Conservation (phyloP, 1,284 basidiomycete species). For the Ceratobasidium sp. region DNA sequence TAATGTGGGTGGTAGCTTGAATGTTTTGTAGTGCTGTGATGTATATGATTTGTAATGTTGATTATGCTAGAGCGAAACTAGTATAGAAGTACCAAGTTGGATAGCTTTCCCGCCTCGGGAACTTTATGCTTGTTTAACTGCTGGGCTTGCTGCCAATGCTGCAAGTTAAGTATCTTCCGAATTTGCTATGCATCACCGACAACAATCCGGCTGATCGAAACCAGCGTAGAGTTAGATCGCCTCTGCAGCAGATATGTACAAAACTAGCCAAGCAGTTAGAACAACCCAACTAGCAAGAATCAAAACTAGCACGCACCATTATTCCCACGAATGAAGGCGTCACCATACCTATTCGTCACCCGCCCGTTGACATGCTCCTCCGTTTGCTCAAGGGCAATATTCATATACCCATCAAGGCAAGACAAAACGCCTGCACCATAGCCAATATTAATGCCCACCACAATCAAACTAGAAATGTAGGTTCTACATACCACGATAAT, state of each 20-base stretch:
- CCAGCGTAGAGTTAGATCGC: neutral
- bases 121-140: neutral
- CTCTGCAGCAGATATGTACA: constrained; percentile 64
- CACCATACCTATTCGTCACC: constrained; percentile 90
- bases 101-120: neutral
- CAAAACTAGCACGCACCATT: constrained; percentile 76
- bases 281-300: neutral
- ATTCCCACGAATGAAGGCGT: constrained; percentile 96
- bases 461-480: neutral
- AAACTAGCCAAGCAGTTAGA: constrained; percentile 54
- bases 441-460: neutral
- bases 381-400: constrained; percentile 97
- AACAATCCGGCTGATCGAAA: neutral
- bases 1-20: neutral
- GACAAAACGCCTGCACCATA: constrained; percentile 84
- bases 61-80: neutral
- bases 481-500: constrained; percentile 84
- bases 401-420: constrained; percentile 98
- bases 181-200: neutral
- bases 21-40: neutral
- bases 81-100: neutral
- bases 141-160: neutral
- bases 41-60: constrained; percentile 18
- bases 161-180: neutral
- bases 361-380: constrained; percentile 92